Conservation (phyloP, 2,329 filamentous ascomycete genomes). For the Fusarium metavorans region DNA sequence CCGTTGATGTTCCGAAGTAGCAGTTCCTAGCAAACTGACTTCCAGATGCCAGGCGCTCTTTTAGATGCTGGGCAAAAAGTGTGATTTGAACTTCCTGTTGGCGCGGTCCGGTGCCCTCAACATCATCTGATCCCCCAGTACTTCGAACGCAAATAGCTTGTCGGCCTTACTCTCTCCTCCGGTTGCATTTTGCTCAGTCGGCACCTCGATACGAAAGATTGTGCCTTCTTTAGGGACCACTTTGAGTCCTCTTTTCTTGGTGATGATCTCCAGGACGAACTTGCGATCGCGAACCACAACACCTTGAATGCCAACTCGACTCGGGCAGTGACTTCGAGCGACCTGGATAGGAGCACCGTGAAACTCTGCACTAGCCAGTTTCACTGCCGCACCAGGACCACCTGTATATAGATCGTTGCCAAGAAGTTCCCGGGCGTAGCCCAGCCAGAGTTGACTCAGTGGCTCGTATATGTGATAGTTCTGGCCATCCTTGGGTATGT, state of each 20-base stretch:
- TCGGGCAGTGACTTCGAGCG: slow-evolving; percentile 82
- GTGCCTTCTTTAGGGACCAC: slow-evolving; percentile 91
- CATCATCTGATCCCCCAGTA: slow-evolving; percentile 90
- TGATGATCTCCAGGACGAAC: slow-evolving; percentile 88
- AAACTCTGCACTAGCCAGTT: slow-evolving; percentile 88
- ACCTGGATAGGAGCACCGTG: slow-evolving; percentile 89
- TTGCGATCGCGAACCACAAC: slow-evolving; percentile 92
- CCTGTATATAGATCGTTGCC: slow-evolving; percentile 69
- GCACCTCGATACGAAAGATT: slow-evolving; percentile 82
- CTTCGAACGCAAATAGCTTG: slow-evolving; percentile 77
- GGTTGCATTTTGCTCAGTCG: slow-evolving; percentile 46
- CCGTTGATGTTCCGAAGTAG: background rate
- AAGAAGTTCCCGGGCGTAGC: slow-evolving; percentile 86
- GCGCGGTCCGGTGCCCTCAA: slow-evolving; percentile 85
- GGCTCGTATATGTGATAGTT: slow-evolving; percentile 80
- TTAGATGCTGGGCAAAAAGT: slow-evolving; percentile 82
- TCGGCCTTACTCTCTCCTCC: slow-evolving; percentile 34
- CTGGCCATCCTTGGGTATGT: slow-evolving; percentile 74
- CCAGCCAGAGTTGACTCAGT: slow-evolving; percentile 82
- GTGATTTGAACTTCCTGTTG: slow-evolving; percentile 91
- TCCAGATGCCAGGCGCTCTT: background rate
- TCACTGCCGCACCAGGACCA: slow-evolving; percentile 72
- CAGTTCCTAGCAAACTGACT: background rate
- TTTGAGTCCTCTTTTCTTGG: slow-evolving; percentile 76
- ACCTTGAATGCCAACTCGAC: slow-evolving; percentile 84